Percentiles rank a stretch among this genome's conserved stretches.
Conservation (phyloP, 73 alveolate species). For the Paramecium octaurelia region DNA sequence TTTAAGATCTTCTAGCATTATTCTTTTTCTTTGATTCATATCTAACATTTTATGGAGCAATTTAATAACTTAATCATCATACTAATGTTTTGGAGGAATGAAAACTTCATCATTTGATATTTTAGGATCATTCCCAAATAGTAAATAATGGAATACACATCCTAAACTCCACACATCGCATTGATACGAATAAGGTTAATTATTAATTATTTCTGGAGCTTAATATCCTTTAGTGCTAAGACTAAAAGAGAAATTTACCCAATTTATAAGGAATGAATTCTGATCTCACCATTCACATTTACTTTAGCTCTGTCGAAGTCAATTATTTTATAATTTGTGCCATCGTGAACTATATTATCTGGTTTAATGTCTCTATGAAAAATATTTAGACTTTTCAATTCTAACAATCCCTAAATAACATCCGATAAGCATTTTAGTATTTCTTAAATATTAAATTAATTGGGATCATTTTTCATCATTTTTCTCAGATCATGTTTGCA, state of each 20-base stretch:
- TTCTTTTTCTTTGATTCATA: neutral
- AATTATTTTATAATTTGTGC: neutral
- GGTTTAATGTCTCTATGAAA: neutral
- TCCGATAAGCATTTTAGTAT: neutral
- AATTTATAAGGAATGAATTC: neutral
- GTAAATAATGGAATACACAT: neutral
- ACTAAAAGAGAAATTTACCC: neutral
- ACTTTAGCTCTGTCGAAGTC: neutral
- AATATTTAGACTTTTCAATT: neutral
- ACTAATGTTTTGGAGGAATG: neutral
- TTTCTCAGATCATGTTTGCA: neutral
- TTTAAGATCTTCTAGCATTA: neutral
- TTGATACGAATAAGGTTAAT: neutral
- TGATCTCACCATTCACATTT: neutral
- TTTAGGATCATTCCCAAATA: neutral
- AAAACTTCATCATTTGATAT: too few species aligned
- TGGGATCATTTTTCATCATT: neutral
- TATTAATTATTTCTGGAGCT: slow-evolving; percentile 76
- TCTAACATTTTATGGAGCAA: neutral
- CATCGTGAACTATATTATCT: neutral
- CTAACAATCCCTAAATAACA: neutral
- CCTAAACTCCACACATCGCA: slow-evolving; percentile 24
- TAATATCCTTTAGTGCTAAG: slow-evolving; percentile 81
- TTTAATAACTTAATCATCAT: neutral
- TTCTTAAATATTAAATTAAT: neutral